Base-by-base conservation (phyloP, 2,329 filamentous ascomycete genomes). In the Penicillium psychrosexuale region DNA sequence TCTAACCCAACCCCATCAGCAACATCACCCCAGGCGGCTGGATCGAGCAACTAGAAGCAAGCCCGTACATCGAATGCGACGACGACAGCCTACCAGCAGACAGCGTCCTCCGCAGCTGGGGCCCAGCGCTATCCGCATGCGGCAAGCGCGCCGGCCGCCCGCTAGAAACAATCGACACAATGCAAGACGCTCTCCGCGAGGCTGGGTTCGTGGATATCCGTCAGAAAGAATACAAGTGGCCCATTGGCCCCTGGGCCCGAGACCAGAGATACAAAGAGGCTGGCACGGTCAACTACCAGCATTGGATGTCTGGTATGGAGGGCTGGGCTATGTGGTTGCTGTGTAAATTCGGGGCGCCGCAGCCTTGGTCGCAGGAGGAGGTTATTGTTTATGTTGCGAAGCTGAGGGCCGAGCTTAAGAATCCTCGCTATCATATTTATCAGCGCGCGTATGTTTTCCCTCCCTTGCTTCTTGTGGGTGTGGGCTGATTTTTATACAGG, bases 211-310 rank as follows among this genome's bases (percentile, higher is more conserved):
- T 62, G 13, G 66, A 71, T 45, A 49, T 75, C 17, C 53, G 61
- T 13, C 61, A 69, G 19, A 60, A 71, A 15, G 49, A 66, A 8
- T 65, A 62, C 43, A 65, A 67, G 49, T 62, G 67, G 31, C 67
- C 67, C 2, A 62, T 73, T 42, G 70, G 69, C 0, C 54, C 63
- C 0, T 73, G 70, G 70, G 61, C 66, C 1, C 65, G 61, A 22
- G 66, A 72, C 43, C 53, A 53, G 30, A 58, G 52, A 17, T 57
- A 68, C 36, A 69, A 71, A 48, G 61, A 69, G 50, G 64, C 84
- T 1, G 82, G 81, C 2, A 54, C 57, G 15, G 75, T 63, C n/a
- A 61, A 63, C 30, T 51, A 53, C 17, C 49, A 63, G 22, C 66
- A 69, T 31, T 67, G 66, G 67, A 63, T 58, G 43, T 56, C 58